Conservation (phyloP, 768 basidiomycete genomes). For the Agrocybe pediades region DNA sequence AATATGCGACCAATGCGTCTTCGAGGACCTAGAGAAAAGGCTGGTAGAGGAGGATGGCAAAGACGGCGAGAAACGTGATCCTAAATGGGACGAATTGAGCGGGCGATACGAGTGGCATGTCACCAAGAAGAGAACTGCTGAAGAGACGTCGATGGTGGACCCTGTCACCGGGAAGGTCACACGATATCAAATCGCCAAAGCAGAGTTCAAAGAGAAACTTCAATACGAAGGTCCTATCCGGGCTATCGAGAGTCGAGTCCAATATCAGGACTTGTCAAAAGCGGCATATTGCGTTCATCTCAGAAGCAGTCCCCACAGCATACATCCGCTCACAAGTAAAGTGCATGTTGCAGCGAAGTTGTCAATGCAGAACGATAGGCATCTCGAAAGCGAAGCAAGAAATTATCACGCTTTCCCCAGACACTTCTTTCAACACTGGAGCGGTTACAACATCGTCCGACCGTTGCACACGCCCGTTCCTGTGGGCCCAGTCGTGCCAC, state of each 20-base stretch:
- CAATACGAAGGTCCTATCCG: constrained; percentile 27
- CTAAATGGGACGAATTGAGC: constrained; percentile 8
- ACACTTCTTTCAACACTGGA: constrained; percentile 52
- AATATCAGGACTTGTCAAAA: constrained; percentile 31
- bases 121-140: not conserved
- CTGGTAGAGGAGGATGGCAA: constrained; percentile 28
- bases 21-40: constrained; percentile 24
- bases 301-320: not conserved
- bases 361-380: constrained; percentile 35
- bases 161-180: constrained; percentile 4
- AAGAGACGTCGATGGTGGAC: constrained; percentile 4
- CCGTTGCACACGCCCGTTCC: constrained; percentile 48
- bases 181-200: constrained; percentile 6
- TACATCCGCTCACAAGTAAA: constrained; percentile 35
- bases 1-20: constrained; percentile 41
- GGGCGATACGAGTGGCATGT: constrained; percentile 6
- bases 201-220: not conserved
- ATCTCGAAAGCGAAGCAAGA: constrained; percentile 40
- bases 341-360: constrained; percentile 49
- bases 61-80: constrained; percentile 13
- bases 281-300: constrained; percentile 33
- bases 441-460: constrained; percentile 44
- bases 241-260: constrained; percentile 22
- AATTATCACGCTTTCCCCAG: constrained; percentile 47
- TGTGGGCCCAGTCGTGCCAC: constrained; percentile 54